Base-by-base conservation (phyloP, 164 flowering plant species). In the Chloranthus sessilifolius region DNA sequence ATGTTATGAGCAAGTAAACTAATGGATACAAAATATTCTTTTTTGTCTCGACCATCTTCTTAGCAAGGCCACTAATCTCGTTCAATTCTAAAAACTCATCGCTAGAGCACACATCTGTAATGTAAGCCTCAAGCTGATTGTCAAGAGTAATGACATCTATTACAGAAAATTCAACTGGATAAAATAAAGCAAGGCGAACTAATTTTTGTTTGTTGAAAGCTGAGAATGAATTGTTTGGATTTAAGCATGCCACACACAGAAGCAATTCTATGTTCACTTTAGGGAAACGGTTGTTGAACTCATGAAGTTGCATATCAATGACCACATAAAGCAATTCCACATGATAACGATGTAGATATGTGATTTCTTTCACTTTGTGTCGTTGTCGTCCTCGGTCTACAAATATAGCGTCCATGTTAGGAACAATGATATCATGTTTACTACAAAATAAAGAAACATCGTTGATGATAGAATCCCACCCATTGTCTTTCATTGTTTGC, bases 371-470 rank as follows among this genome's bases (percentile, higher is more conserved):
- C 7, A 12, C 47, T 43, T 2, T 21, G 28, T 19, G 28, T 23
- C 47, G 12, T 21, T n/a, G 23, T 43, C 28, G 6, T 7, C 15
- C 26, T 43, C 16, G 5, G 11, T 11, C 8, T 10, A 24, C 28
- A 43, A 43, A 43, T 28, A 21, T 21, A 43, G 21, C 29, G 1
- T 43, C 28, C 47, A 43, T 43, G 26, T 43, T 43, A 15, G 47
- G 47, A 21, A 43, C 7, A 7, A 21, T 12, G 15, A 43, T 23
- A 10, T 43, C 15, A 23, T 43, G 26, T 43, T 21, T 21, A 4
- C 11, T 10, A 24, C 27, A 43, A 12, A 43, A 43, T 43, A 19
- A 43, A 22, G 1, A 23, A 43, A 43, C 28, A 9, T 43, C 15
- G 7, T 26, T 10, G 29, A 43, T 5, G 29, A 21, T 26, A 43